Evolutionary conservation across 2,329 filamentous ascomycete genomes (phyloP), one percentile per base, ranked within the genome.

Genomic region (Hypocreales sp.): DNA sequence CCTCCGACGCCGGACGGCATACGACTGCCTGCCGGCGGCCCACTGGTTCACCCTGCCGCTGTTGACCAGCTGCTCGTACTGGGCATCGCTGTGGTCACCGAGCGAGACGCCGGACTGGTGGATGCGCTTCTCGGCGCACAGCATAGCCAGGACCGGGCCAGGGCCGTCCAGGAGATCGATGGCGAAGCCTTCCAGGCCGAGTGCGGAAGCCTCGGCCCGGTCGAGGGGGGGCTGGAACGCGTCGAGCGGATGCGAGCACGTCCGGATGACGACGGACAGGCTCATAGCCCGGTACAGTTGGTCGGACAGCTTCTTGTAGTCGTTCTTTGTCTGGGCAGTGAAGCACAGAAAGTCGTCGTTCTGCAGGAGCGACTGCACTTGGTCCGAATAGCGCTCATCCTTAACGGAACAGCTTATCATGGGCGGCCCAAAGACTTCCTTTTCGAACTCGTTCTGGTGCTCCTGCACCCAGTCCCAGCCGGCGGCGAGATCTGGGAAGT

Each of bases 401-500:
- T 76, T 84, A 28, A 93, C 58, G 0, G 78, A 79, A 50, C 84
- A 93, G 31, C 68, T 77, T 18, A 93, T 58, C 42, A 90, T 69
- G 0, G 86, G 74, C 5, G 86, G 86, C 0, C 80, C 83, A 44
- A 79, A 83, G 5, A 94, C 74, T 31, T 78, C 65, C 37, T 78
- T 72, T 42, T 79, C 68, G 36, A 94, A 90, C 26, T 66, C 51
- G 29, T 64, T 46, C 32, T 64, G 65, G 45, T 98, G 72, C 3
- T 71, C 50, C 43, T 81, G 67, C 27, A 95, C 64, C 86, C 87
- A 98, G 22, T 74, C 62, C 73, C 82, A 93, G 3, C 75, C 83
- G 37, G 47, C 58, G 8, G 67, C 66, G 3, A 78, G 71, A 31
- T 94, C 79, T 0, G 46, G 46, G 8, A 75, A 78, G 1, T 65